Base-by-base conservation (phyloP, 1,284 basidiomycete genomes). In the Cutaneotrichosporon dermatis region DNA sequence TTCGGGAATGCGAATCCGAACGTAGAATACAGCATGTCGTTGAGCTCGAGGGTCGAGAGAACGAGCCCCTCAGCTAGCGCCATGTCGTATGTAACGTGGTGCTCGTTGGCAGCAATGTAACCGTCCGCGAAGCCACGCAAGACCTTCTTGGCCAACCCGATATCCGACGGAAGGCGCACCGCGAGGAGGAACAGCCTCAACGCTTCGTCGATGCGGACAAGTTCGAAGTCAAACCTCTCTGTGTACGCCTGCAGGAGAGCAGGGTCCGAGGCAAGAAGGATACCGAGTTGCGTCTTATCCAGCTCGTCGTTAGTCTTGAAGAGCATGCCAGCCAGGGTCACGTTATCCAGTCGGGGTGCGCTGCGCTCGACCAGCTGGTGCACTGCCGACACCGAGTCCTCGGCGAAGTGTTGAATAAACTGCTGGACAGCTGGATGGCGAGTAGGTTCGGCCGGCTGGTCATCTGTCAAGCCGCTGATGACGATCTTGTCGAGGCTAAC, bases 61-160 rank as follows among this genome's bases (percentile, higher is more conserved):
- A 92, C 88, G 49, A 98, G 83, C 39, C 86, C 86, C 59, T 83
- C 80, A 1, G 90, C 87, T 54, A 90, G 80, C 62, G 90, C 87
- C 70, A 85, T 86, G 77, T 90, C 88, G 69, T 87, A 92, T 2
- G 88, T 83, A 33, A 92, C 84, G 39, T 84, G 82, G 50, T 83
- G 82, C 13, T 86, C 84, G 73, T 99, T 99, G n/a, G 88, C 87
- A 59, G 88, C 86, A 66, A 90, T 89, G 90, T 93, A 99, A 34
- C 89, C 84, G 63, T 84, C 83, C 6, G 92, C 89, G 71, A 99
- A 94, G 9, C 87, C 84, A 15, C 75, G 66, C 35, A 85, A 76
- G 25, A 85, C 67, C 25, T 25, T 25, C 73, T 97, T 92, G 61
- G 84, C 83, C 2, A 85, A 66, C 6, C 54, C 13, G 6, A 62